Percentiles rank a stretch among this genome's conserved stretches.
These are phyloP conservation scores for Brettanomyces anomalus DNA, from an alignment of 805 yeast genomes.

Conservation along the genomic window DNA sequence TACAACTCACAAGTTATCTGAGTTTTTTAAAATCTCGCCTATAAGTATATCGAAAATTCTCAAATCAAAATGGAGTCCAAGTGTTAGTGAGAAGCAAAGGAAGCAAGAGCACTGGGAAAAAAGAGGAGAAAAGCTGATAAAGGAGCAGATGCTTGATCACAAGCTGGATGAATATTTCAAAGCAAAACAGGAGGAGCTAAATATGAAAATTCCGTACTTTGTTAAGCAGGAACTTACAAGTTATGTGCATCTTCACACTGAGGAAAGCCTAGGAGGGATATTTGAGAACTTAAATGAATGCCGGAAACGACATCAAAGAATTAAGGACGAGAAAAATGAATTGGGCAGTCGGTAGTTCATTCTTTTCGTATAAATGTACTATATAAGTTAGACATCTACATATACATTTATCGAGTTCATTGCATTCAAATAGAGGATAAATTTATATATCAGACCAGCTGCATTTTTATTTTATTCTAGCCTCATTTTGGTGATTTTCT, in stretches of 20 bases:
- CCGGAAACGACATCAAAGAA: slow-evolving; percentile 12
- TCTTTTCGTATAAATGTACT: background rate
- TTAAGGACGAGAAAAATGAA: slow-evolving; percentile 6
- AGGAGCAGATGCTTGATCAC: slow-evolving; percentile 15
- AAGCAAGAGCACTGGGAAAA: slow-evolving; percentile 44
- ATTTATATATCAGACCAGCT: too few relatives aligned
- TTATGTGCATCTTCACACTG: slow-evolving; percentile 16
- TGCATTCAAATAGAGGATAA: background rate
- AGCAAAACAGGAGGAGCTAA: slow-evolving; percentile 19
- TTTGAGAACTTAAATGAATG: slow-evolving; percentile 17
- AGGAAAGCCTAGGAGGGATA: slow-evolving; percentile 14
- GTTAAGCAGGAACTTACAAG: slow-evolving; percentile 19
- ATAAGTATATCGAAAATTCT: slow-evolving; percentile 76
- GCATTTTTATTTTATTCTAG: too few relatives aligned
- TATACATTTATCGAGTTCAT: background rate
- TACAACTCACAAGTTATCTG: slow-evolving; percentile 49
- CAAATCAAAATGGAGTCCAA: slow-evolving; percentile 70
- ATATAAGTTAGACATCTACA: background rate
- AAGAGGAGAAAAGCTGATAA: slow-evolving; percentile 31
- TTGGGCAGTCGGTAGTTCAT: background rate
- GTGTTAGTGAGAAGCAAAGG: slow-evolving; percentile 38
- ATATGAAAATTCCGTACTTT: slow-evolving; percentile 22
- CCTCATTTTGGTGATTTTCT: background rate
- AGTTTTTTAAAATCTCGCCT: slow-evolving; percentile 62
- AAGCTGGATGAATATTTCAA: slow-evolving; percentile 20